A percentile compares a stretch with the other conserved stretches of the same genome.
These are phyloP conservation scores for Herpetospermum pedunculosum DNA, from an alignment of 306 rosid genomes.

Conservation along the genomic window DNA sequence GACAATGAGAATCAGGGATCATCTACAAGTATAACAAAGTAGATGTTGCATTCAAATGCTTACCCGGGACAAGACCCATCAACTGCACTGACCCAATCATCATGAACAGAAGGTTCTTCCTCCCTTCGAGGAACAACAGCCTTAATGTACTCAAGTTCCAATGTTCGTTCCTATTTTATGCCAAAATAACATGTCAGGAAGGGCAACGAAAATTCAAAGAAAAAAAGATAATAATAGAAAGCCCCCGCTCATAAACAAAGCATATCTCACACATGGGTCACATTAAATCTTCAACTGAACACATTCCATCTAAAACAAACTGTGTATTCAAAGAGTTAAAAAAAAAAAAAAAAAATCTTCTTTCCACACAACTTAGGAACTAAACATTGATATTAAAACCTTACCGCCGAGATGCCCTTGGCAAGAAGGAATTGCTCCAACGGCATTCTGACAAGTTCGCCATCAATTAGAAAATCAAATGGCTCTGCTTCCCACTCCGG, in stretches of 20 bases:
- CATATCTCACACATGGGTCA: neutral
- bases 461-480: constrained; percentile 80
- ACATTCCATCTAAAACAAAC: neutral
- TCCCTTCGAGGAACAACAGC: constrained; percentile 73
- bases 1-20: neutral
- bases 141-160: constrained; percentile 73
- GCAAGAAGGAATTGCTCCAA: constrained; percentile 76
- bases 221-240: neutral
- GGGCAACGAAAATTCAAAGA: neutral
- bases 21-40: neutral
- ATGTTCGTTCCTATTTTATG: constrained; percentile 45
- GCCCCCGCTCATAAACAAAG: neutral
- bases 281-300: neutral
- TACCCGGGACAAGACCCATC: constrained; percentile 85
- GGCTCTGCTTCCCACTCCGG: constrained; percentile 54
- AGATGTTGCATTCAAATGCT: constrained; percentile 8
- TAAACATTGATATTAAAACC: neutral
- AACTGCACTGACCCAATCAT: constrained; percentile 96
- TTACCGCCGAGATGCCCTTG: constrained; percentile 78
- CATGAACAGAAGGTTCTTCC: constrained; percentile 73
- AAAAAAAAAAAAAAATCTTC: too few species aligned
- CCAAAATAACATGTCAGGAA: constrained; percentile 1
- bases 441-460: constrained; percentile 78
- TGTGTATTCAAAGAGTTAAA: too few species aligned
- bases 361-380: neutral